Evolutionary conservation across 805 yeast genomes (phyloP).

Genomic region (Hanseniaspora jakobsenii): DNA sequence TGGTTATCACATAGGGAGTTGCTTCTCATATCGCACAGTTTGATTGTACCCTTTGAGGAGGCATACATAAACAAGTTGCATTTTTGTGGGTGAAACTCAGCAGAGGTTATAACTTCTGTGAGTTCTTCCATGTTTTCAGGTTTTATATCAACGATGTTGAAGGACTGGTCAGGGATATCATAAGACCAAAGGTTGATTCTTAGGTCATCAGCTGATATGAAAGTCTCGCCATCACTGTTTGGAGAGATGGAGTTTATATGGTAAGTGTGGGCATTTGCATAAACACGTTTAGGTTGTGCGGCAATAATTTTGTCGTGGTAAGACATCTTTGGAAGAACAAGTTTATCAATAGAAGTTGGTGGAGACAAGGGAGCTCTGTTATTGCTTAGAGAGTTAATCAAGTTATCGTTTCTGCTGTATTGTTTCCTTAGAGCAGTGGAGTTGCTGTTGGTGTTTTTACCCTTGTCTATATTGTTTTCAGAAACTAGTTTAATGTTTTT

Average conservation of each 20-base stretch:
- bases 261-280: slow-evolving; percentile 94
- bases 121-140: slow-evolving; percentile 98
- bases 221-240: slow-evolving; percentile 93
- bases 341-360: slow-evolving; percentile 23
- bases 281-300: slow-evolving; percentile 84
- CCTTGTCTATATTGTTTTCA: slow-evolving; percentile 64
- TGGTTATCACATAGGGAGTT: slow-evolving; percentile 88
- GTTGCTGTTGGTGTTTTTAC: no score
- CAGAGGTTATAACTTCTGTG: slow-evolving; percentile 92
- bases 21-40: slow-evolving; percentile 91
- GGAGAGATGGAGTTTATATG: slow-evolving; percentile 92
- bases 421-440: slow-evolving; percentile 16
- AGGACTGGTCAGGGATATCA: slow-evolving; percentile 85
- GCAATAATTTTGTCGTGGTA: slow-evolving; percentile 89
- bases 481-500: slow-evolving; percentile 83
- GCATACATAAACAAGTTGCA: slow-evolving; percentile 94
- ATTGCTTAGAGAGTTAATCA: slow-evolving; percentile 21
- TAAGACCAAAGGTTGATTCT: slow-evolving; percentile 93
- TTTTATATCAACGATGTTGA: slow-evolving; percentile 93
- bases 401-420: slow-evolving; percentile 4
- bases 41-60: slow-evolving; percentile 88
- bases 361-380: slow-evolving; percentile 25
- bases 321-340: slow-evolving; percentile 79
- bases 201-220: slow-evolving; percentile 82
- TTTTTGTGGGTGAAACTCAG: slow-evolving; percentile 86